Base-by-base conservation (phyloP, 2,329 filamentous ascomycete species). In the Pyricularia pennisetigena region DNA sequence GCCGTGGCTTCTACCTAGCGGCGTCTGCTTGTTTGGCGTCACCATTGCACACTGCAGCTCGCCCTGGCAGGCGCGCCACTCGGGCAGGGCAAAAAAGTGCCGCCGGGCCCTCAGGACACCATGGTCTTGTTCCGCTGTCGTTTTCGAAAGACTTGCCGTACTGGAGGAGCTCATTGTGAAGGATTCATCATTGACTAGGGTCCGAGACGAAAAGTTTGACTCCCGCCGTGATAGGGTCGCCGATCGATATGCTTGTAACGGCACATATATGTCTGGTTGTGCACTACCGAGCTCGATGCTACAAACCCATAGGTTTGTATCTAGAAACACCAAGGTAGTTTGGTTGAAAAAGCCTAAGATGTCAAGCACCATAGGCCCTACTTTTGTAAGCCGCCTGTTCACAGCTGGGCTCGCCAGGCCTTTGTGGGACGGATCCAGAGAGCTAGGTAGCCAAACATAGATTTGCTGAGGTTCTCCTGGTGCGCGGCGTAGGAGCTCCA, bases 71-170 rank as follows among this genome's bases (percentile, higher is more conserved):
- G 30, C 64, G n/a, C 69, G 69, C 72, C 71, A 72, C 65, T 72
- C 70, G 20, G 69, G 70, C 24, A 73, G 28, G 1, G 69, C 70
- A 66, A 73, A 73, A 69, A 72, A 73, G 68, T 72, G 72, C 3
- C 71, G 68, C 16, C 41, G 61, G 0, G 65, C 68, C 7, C 68
- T 67, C 66, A 57, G 4, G 23, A 7, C 62, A 8, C 16, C 4
- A n/a, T 63, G 61, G 6, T 4, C 6, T 2, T 16, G 4, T 28
- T 9, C 24, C 12, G 29, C 24, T 10, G 26, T 30, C 26, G 24
- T 16, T 26, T 29, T 26, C 9, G 28, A 14, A 23, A 14, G 30
- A 26, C 6, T 23, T 28, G 62, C 35, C 35, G 12, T 12, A 8
- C 35, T 20, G 14, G 28, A 32, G 28, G 29, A 26, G 20, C 7